These are phyloP conservation scores for Exophiala spinifera DNA, from an alignment of 2,329 filamentous ascomycete species.

Conservation along the genomic window DNA sequence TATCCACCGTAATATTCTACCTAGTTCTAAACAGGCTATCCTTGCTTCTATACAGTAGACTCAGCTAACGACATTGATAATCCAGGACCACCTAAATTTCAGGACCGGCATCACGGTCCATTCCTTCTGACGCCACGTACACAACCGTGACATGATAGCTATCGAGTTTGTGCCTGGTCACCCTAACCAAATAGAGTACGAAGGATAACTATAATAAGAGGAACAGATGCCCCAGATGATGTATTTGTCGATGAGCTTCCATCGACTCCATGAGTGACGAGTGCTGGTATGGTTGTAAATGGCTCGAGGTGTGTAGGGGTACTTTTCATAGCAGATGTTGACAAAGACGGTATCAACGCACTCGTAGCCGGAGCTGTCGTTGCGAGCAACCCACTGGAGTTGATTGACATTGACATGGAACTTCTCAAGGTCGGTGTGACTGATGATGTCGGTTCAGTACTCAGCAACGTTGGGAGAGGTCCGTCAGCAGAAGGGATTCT, in stretches of 20 bases:
- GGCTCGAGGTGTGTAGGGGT: neutral
- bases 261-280: neutral
- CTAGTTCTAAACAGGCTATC: neutral
- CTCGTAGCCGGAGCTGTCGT: neutral
- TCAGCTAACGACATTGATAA: neutral
- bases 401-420: neutral
- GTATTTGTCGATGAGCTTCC: neutral
- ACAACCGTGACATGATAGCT: neutral
- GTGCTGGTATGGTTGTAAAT: neutral
- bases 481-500: neutral
- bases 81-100: neutral
- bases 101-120: neutral
- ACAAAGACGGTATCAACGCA: neutral
- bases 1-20: too few relatives aligned
- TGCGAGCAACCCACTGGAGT: neutral
- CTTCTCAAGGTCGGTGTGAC: neutral
- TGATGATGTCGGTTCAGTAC: conserved; percentile 1
- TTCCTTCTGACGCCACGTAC: neutral
- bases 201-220: conserved; percentile 6
- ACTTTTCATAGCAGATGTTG: neutral
- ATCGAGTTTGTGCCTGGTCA: neutral
- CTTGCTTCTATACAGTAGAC: neutral
- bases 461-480: neutral
- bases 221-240: neutral
- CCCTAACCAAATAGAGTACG: conserved; percentile 2